A percentile compares a stretch with the other conserved stretches of the same genome.
phyloP scores from a whole-genome alignment of 768 basidiomycete species.

The Termitomyces sp. region DNA sequence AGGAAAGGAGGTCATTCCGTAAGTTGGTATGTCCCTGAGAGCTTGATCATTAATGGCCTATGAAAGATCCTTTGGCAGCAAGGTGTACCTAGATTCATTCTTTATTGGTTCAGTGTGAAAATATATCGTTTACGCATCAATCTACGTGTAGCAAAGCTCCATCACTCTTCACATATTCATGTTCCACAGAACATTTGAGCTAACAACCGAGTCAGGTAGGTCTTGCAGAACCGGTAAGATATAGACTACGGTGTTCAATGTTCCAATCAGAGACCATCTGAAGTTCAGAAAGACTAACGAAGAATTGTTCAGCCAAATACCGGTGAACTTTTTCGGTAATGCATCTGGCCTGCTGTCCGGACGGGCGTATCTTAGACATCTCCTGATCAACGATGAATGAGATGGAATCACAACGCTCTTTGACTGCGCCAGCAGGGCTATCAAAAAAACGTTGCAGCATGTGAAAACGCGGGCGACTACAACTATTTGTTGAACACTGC shows the following conservation, averaged over 20 bases:
- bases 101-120: not conserved
- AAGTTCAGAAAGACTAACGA: not conserved
- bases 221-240: constrained; percentile 25
- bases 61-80: constrained; percentile 26
- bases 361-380: constrained; percentile 25
- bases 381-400: constrained; percentile 27
- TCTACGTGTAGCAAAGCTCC: constrained; percentile 29
- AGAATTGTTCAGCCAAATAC: constrained; percentile 32
- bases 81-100: constrained; percentile 22
- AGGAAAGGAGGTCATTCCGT: constrained; percentile 17
- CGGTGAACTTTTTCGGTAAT: constrained; percentile 28
- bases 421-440: constrained; percentile 22
- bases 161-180: constrained; percentile 24
- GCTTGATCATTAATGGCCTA: constrained; percentile 23
- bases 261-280: constrained; percentile 16
- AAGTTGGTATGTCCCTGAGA: constrained; percentile 19
- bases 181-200: constrained; percentile 28
- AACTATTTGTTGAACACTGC: constrained; percentile 22
- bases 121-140: not conserved
- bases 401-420: constrained; percentile 19
- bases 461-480: constrained; percentile 22
- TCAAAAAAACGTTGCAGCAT: constrained; percentile 25
- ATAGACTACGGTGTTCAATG: constrained; percentile 24
- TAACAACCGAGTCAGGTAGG: constrained; percentile 20
- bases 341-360: constrained; percentile 22